Evolutionary conservation across 129 eudicot genomes (phyloP).

Genomic region (Flaveria linearis): DNA sequence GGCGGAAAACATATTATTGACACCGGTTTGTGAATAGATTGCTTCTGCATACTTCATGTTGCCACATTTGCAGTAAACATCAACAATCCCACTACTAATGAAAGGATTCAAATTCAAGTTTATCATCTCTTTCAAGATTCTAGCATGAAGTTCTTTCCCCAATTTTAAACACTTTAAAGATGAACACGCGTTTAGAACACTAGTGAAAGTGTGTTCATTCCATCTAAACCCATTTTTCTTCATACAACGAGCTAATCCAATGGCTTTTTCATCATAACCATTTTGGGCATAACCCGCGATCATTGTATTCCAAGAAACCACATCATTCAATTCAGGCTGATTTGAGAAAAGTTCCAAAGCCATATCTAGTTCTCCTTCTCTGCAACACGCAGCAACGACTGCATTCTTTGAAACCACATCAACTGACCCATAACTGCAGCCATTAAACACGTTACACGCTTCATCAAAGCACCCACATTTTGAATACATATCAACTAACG

Average conservation of each 20-base stretch:
- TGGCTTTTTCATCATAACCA: conserved; percentile 51
- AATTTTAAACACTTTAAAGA: conserved; percentile 52
- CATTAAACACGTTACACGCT: conserved; percentile 55
- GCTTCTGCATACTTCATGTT: conserved; percentile 69
- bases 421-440: conserved; percentile 31
- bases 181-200: conserved; percentile 70
- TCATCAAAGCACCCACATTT: conserved; percentile 75
- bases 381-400: conserved; percentile 83
- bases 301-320: conserved; percentile 84
- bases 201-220: conserved; percentile 71
- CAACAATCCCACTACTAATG: conserved; percentile 65
- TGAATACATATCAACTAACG: conserved; percentile 86
- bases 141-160: conserved; percentile 77
- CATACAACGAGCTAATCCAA: conserved; percentile 58
- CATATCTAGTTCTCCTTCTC: conserved; percentile 66
- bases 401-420: conserved; percentile 84
- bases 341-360: conserved; percentile 53
- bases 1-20: conserved; percentile 50
- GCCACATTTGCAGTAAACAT: conserved; percentile 79
- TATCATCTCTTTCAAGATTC: conserved; percentile 53
- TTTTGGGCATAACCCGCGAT: conserved; percentile 72
- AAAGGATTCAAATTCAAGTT: conserved; percentile 56
- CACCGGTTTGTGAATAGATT: conserved; percentile 34
- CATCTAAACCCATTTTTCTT: conserved; percentile 44
- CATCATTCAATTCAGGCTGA: conserved; percentile 57